Conservation (phyloP, 495 filamentous ascomycete species). For the Trichoderma parareesei region DNA sequence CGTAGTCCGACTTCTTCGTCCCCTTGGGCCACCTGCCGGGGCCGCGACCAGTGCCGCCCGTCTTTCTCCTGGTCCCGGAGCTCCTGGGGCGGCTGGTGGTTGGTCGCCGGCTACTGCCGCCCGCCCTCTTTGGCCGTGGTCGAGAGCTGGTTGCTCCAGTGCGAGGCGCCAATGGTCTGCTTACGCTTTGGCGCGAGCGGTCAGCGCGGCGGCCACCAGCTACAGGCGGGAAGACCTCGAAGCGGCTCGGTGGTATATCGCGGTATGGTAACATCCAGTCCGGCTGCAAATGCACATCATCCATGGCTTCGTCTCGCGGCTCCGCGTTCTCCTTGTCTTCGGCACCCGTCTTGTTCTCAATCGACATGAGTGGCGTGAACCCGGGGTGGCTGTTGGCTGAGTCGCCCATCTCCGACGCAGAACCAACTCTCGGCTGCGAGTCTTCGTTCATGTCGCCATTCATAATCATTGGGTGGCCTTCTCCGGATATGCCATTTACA, state of each 20-base stretch:
- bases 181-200: slow-evolving; percentile 21
- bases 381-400: slow-evolving; percentile 7
- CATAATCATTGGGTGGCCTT: slow-evolving; percentile 20
- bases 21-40: slow-evolving; percentile 47
- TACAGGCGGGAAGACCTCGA: slow-evolving; percentile 79
- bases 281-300: slow-evolving; percentile 12
- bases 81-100: slow-evolving; percentile 25
- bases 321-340: slow-evolving; percentile 23
- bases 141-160: slow-evolving; percentile 18
- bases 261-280: slow-evolving; percentile 34
- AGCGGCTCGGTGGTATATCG: slow-evolving; percentile 67
- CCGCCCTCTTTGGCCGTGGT: slow-evolving; percentile 21
- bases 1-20: slow-evolving; percentile 49
- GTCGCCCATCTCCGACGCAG: slow-evolving; percentile 8
- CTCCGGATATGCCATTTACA: slow-evolving; percentile 23
- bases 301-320: slow-evolving; percentile 23
- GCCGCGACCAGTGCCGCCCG: slow-evolving; percentile 45
- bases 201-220: slow-evolving; percentile 33
- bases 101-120: slow-evolving; percentile 19
- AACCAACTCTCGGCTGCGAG: slow-evolving; percentile 14
- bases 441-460: slow-evolving; percentile 17
- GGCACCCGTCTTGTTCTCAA: slow-evolving; percentile 23
- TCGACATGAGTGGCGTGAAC: slow-evolving; percentile 20
- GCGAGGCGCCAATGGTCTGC: slow-evolving; percentile 25
- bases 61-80: slow-evolving; percentile 31